These are phyloP conservation scores for Stachybotrys elegans DNA, from an alignment of 2,329 filamentous ascomycete species.

Conservation along the genomic window DNA sequence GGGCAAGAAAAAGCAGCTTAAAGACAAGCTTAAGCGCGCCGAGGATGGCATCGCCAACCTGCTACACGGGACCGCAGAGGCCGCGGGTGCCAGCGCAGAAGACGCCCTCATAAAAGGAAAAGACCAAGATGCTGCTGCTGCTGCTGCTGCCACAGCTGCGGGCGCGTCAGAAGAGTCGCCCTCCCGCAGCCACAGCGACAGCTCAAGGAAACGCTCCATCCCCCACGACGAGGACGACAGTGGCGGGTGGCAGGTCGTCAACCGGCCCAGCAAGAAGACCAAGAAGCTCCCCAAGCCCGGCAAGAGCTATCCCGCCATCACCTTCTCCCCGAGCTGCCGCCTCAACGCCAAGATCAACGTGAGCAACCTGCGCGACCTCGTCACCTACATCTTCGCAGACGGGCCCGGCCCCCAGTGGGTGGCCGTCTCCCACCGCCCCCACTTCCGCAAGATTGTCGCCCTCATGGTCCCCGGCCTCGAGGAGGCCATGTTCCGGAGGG, in stretches of 20 bases:
- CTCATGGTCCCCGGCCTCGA: slow-evolving; percentile 92
- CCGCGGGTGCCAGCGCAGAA: no score
- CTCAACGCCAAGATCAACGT: slow-evolving; percentile 59
- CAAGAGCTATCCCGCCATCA: slow-evolving; percentile 54
- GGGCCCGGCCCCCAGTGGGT: slow-evolving; percentile 62
- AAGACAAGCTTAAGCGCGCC: no score
- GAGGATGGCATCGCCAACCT: no score
- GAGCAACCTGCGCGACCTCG: slow-evolving; percentile 56
- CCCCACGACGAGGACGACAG: slow-evolving; percentile 38
- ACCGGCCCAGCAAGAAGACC: slow-evolving; percentile 49
- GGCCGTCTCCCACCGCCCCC: slow-evolving; percentile 54
- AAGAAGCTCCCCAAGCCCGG: slow-evolving; percentile 56
- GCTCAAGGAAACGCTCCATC: slow-evolving; percentile 44
- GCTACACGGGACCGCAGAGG: no score
- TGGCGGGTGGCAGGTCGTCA: slow-evolving; percentile 51
- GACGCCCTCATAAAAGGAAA: no score
- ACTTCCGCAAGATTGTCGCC: slow-evolving; percentile 74
- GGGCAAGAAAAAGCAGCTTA: no score
- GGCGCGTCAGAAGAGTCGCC: slow-evolving; percentile 6
- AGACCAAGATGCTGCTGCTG: no score
- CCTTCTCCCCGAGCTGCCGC: slow-evolving; percentile 52
- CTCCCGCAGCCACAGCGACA: slow-evolving; percentile 22
- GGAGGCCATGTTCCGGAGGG: slow-evolving; percentile 76
- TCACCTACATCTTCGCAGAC: slow-evolving; percentile 64
- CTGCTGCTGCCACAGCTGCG: slow-evolving; percentile 5